Evolutionary conservation across 257 asterid genomes (phyloP).

Genomic region (Solanum boliviense): DNA sequence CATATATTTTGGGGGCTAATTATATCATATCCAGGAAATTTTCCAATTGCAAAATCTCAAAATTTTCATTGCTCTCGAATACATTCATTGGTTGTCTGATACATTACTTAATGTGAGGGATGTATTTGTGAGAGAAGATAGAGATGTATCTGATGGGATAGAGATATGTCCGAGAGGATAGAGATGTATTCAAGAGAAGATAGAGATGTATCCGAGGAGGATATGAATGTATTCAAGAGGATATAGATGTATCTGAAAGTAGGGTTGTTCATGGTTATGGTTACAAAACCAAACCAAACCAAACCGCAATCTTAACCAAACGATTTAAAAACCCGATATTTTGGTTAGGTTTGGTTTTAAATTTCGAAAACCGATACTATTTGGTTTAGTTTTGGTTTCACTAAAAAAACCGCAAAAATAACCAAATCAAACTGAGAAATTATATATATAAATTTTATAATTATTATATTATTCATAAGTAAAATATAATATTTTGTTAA

Average conservation of each 20-base stretch:
- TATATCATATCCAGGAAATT: too few relatives aligned
- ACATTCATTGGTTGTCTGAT: too few relatives aligned
- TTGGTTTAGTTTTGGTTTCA: neutral
- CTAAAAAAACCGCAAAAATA: too few relatives aligned
- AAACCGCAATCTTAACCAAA: neutral
- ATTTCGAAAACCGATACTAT: too few relatives aligned
- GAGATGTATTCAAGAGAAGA: neutral
- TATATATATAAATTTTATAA: too few relatives aligned
- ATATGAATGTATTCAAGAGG: neutral
- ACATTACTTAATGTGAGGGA: too few relatives aligned
- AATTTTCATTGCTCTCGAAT: neutral
- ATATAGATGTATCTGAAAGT: neutral
- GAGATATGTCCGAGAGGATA: neutral
- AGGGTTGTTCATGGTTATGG: neutral
- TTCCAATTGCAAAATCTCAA: neutral
- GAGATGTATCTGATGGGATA: neutral
- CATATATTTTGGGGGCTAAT: too few relatives aligned
- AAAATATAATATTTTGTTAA: too few relatives aligned
- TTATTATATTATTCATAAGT: neutral
- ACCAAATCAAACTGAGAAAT: neutral
- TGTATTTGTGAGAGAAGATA: too few relatives aligned
- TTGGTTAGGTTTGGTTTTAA: too few relatives aligned
- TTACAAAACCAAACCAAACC: too few relatives aligned
- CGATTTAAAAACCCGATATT: too few relatives aligned
- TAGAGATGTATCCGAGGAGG: neutral